Evolutionary conservation across 805 yeast genomes (phyloP).

Genomic region (Yarrowia sp.): DNA sequence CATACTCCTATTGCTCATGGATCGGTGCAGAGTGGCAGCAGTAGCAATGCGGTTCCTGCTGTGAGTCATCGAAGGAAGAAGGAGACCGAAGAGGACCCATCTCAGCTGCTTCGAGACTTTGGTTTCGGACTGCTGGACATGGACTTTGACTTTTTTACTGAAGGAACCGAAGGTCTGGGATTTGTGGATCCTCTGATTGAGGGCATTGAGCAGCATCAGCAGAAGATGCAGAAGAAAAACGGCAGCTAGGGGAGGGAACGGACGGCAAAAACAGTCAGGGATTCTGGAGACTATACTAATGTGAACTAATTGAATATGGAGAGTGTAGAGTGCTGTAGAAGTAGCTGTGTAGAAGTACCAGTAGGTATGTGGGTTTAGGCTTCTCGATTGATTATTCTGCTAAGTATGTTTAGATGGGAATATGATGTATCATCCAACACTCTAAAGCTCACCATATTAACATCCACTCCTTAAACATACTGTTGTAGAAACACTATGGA

Average conservation of each 20-base stretch:
- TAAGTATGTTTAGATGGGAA: no score
- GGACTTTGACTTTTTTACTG: conserved; percentile 35
- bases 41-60: background rate
- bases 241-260: background rate
- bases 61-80: background rate
- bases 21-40: background rate
- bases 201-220: conserved; percentile 34
- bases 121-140: conserved; percentile 29
- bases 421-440: no score
- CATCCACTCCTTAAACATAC: no score
- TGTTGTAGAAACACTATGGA: no score
- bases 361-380: no score
- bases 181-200: conserved; percentile 35
- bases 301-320: background rate
- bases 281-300: conserved; percentile 2
- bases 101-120: conserved; percentile 6
- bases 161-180: conserved; percentile 35
- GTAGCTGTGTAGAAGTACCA: no score
- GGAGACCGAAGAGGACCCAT: conserved; percentile 13
- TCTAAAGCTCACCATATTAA: no score
- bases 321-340: no score
- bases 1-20: background rate
- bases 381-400: no score
- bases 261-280: background rate
- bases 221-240: conserved; percentile 24